phyloP scores from a whole-genome alignment of 257 asterid genomes.

The Asclepias syriaca region DNA sequence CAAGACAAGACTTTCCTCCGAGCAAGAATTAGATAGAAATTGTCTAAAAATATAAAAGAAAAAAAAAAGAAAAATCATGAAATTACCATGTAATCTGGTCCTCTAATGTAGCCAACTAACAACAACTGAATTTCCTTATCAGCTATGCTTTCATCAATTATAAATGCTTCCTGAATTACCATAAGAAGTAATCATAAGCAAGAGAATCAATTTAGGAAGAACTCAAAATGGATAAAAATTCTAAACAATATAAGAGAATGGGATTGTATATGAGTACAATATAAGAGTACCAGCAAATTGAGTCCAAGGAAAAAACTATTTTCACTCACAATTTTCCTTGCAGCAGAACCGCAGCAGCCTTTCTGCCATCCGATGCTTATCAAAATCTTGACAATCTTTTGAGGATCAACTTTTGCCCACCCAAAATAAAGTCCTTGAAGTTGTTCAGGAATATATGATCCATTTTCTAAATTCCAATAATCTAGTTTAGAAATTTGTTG shows the following conservation, averaged over 20 bases:
- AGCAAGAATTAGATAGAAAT: too few relatives aligned
- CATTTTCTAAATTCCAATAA: slow-evolving; percentile 39
- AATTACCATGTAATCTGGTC: slow-evolving; percentile 45
- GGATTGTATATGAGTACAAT: too few relatives aligned
- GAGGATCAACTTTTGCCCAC: slow-evolving; percentile 55
- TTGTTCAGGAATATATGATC: slow-evolving; percentile 55
- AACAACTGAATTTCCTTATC: slow-evolving; percentile 48
- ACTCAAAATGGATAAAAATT: too few relatives aligned
- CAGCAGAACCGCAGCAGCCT: slow-evolving; percentile 25
- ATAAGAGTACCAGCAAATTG: not conserved
- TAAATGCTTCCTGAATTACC: slow-evolving; percentile 43
- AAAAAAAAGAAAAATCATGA: too few relatives aligned
- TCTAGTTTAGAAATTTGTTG: slow-evolving; percentile 10
- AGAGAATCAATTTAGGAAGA: not conserved
- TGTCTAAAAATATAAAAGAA: too few relatives aligned
- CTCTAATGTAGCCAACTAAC: slow-evolving; percentile 62
- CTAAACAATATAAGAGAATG: not conserved
- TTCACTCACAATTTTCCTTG: slow-evolving; percentile 58
- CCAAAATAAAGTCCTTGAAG: slow-evolving; percentile 72
- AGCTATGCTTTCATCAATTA: slow-evolving; percentile 26
- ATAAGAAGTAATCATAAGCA: slow-evolving; percentile 5
- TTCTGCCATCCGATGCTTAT: slow-evolving; percentile 59
- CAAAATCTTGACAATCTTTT: slow-evolving; percentile 47
- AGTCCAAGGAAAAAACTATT: slow-evolving; percentile 1
- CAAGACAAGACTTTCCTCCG: too few relatives aligned